phyloP scores from a whole-genome alignment of 2,329 filamentous ascomycete species.

The Pseudofabraea citricarpa region DNA sequence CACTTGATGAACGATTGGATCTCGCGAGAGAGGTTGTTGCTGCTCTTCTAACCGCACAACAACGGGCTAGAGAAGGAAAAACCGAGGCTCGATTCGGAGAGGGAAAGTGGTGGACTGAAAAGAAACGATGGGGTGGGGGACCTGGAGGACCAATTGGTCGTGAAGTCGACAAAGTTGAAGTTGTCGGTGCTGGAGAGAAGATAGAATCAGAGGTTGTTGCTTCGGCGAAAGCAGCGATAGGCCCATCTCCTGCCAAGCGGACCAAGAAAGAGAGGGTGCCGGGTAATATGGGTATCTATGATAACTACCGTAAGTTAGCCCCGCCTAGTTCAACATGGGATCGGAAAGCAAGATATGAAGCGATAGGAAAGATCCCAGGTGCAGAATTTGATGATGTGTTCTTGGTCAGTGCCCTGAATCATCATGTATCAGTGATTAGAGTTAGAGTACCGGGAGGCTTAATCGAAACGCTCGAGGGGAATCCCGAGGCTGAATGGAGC shows the following conservation, averaged over 20 bases:
- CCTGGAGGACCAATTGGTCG: constrained; percentile 57
- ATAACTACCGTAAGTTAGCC: constrained; percentile 58
- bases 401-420: constrained; percentile 55
- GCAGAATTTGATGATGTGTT: constrained; percentile 55
- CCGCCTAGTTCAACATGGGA: constrained; percentile 57
- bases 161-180: constrained; percentile 37
- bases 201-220: background rate
- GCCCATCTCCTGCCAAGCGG: constrained; percentile 5
- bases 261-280: constrained; percentile 2
- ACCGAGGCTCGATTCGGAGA: constrained; percentile 52
- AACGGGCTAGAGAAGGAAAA: constrained; percentile 53
- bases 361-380: constrained; percentile 47
- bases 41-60: constrained; percentile 58
- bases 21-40: constrained; percentile 57
- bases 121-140: constrained; percentile 59
- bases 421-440: constrained; percentile 54
- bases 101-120: constrained; percentile 56
- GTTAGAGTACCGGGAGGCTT: constrained; percentile 52
- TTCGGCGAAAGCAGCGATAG: background rate
- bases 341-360: constrained; percentile 50
- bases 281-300: constrained; percentile 51
- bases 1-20: constrained; percentile 56
- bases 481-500: constrained; percentile 27
- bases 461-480: constrained; percentile 47
- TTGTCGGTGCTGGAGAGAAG: background rate